Conservation (phyloP, 495 filamentous ascomycete species). For the Ramalina intermedia region DNA sequence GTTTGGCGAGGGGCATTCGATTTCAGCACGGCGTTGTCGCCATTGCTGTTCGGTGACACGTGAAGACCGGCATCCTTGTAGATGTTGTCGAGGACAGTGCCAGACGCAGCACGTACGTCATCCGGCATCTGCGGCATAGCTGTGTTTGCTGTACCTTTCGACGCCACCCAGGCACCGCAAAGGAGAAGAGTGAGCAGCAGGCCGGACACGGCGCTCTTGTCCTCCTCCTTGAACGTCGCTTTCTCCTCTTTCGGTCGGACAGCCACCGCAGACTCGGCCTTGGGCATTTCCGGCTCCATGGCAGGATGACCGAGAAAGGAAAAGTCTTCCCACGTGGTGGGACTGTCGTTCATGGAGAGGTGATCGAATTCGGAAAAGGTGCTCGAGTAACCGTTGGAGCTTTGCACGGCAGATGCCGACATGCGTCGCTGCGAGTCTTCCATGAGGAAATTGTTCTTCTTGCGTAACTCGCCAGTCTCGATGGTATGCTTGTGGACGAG, state of each 20-base stretch:
- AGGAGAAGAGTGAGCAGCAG: slow-evolving; percentile 76
- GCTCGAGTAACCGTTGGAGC: slow-evolving; percentile 46
- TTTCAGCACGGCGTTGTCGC: slow-evolving; percentile 19
- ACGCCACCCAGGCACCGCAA: slow-evolving; percentile 91
- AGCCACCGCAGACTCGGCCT: slow-evolving; percentile 26
- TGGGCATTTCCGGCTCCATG: slow-evolving; percentile 32
- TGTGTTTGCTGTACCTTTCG: slow-evolving; percentile 51
- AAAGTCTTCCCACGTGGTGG: slow-evolving; percentile 59
- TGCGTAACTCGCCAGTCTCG: slow-evolving; percentile 87
- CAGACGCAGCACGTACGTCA: slow-evolving; percentile 83
- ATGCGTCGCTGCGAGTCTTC: slow-evolving; percentile 69
- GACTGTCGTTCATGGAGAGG: slow-evolving; percentile 57
- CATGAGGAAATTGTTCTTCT: slow-evolving; percentile 81
- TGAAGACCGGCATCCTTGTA: slow-evolving; percentile 63
- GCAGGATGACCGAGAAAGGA: slow-evolving; percentile 47
- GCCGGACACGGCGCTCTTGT: slow-evolving; percentile 49
- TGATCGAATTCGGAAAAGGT: slow-evolving; percentile 71
- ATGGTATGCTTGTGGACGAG: slow-evolving; percentile 78
- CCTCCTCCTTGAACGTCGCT: slow-evolving; percentile 34
- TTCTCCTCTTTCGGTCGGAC: slow-evolving; percentile 40
- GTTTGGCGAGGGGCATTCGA: slow-evolving; percentile 25
- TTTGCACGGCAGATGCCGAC: slow-evolving; percentile 38
- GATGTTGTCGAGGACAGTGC: slow-evolving; percentile 75
- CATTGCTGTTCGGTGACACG: background rate
- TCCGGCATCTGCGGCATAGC: slow-evolving; percentile 76